Evolutionary conservation across 1,139 yeast genomes (phyloP), one percentile per base, ranked within the genome.

Genomic region (Suhomyces bolitotheri): DNA sequence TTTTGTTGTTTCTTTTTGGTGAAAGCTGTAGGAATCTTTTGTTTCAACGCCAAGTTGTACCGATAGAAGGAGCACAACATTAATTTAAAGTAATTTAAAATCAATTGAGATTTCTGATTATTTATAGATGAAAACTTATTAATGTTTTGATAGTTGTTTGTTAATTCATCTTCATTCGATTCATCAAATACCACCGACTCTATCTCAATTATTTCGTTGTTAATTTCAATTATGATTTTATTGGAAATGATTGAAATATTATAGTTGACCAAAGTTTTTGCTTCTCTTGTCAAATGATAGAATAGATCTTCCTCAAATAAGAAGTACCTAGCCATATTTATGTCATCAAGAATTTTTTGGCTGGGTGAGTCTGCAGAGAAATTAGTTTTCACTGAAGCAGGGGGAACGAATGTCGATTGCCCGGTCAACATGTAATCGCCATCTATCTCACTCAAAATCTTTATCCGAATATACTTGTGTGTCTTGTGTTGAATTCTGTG

Each of bases 291-390:
- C 41, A 90, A 62, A 48, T 82, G 88, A 54, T 78, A 76, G 48
- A 77, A 79, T 31, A 84, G 66, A 53, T 90, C 97, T 50, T 87
- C 94, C 53, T 90, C 97, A 63, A 90, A 90, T 7, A 90, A 66
- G 43, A 80, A 78, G 46, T 74, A 81, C 34, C 96, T 67, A 0
- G 87, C 81, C 42, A 64, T 75, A 46, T 74, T 73, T 17, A 83
- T 80, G 17, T 71, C 73, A 43, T 69, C 66, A n/a, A 76, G 68
- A 8, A 74, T 61, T 9, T 56, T 59, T n/a, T 67, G 66, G n/a
- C 54, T 56, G 22, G 52, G 34, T 5, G 39, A 27, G 5, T 33
- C 30, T 27, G 16, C 23, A 4, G 20, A 16, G 17, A 20, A 25
- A 6, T 15, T n/a, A 2, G 30, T 16, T 7, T 17, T 20, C 27